phyloP scores from a whole-genome alignment of 495 filamentous ascomycete genomes.

The Penicilliopsis zonata region DNA sequence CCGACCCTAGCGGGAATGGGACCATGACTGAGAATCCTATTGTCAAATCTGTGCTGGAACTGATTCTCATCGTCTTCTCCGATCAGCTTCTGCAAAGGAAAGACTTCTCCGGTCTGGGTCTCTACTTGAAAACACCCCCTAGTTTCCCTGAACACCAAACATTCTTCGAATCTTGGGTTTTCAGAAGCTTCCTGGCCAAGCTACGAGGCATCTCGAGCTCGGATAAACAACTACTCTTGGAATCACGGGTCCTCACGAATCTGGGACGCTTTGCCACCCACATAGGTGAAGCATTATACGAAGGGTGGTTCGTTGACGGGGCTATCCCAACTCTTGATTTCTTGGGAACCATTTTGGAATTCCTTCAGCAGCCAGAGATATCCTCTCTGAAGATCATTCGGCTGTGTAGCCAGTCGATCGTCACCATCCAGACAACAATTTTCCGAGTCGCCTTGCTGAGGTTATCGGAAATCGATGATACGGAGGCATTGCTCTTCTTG shows the following conservation, averaged over 20 bases:
- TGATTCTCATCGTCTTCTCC: constrained; percentile 65
- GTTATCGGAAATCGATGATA: constrained; percentile 69
- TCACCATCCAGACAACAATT: constrained; percentile 61
- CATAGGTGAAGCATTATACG: constrained; percentile 79
- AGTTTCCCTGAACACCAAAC: constrained; percentile 90
- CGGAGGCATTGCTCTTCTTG: constrained; percentile 54
- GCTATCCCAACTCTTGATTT: constrained; percentile 70
- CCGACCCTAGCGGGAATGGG: constrained; percentile 21
- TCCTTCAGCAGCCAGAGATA: constrained; percentile 78
- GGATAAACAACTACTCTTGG: constrained; percentile 58
- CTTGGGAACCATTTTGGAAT: constrained; percentile 71
- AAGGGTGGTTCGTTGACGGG: constrained; percentile 90
- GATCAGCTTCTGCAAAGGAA: constrained; percentile 74
- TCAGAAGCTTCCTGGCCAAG: constrained; percentile 61
- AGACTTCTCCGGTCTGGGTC: constrained; percentile 79
- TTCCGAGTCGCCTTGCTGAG: constrained; percentile 65
- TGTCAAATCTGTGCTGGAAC: constrained; percentile 60
- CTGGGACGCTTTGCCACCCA: constrained; percentile 67
- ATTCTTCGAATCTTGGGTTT: constrained; percentile 84
- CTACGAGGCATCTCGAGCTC: constrained; percentile 57
- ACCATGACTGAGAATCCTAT: constrained; percentile 52
- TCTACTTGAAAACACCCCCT: constrained; percentile 82
- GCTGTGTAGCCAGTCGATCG: constrained; percentile 70
- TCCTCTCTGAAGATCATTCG: constrained; percentile 71
- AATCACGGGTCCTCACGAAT: constrained; percentile 77